These are phyloP conservation scores for Fraxinus excelsior DNA, from an alignment of 257 asterid genomes.

Conservation along the genomic window DNA sequence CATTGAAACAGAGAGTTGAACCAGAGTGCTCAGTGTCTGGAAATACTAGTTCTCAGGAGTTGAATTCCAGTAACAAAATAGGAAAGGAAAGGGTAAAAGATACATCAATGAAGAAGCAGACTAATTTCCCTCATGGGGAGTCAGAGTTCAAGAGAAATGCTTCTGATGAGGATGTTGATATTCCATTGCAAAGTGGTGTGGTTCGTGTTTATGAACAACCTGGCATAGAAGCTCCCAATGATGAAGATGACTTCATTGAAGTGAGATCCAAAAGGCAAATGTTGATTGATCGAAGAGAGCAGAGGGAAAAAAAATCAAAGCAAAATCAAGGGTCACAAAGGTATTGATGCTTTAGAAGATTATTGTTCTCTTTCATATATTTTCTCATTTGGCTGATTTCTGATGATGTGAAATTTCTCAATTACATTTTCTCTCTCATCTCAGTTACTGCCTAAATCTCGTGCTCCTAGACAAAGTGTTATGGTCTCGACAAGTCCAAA, in stretches of 20 bases:
- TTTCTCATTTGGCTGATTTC: constrained; percentile 1
- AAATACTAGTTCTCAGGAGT: too few relatives aligned
- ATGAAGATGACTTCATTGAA: constrained; percentile 94
- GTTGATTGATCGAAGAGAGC: constrained; percentile 92
- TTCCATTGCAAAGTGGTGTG: constrained; percentile 94
- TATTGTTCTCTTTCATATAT: too few relatives aligned
- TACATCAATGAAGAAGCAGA: too few relatives aligned
- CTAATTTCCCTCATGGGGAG: constrained; percentile 43
- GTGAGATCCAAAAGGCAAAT: constrained; percentile 96
- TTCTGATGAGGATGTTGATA: constrained; percentile 86
- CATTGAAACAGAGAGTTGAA: too few relatives aligned
- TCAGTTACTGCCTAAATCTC: constrained; percentile 63
- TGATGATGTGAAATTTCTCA: constrained; percentile 8
- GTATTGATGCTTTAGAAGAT: constrained; percentile 49
- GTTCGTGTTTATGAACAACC: constrained; percentile 88
- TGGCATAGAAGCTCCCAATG: constrained; percentile 93
- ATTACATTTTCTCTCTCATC: constrained; percentile 19
- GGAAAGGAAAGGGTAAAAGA: too few relatives aligned
- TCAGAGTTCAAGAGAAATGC: constrained; percentile 52
- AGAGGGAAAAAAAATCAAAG: constrained; percentile 82
- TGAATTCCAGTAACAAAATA: too few relatives aligned
- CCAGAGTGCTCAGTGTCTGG: too few relatives aligned
- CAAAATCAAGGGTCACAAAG: constrained; percentile 63
- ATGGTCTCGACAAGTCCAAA: constrained; percentile 46
- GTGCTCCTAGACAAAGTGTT: constrained; percentile 45